Percentiles rank a stretch among this genome's conserved stretches.
Conservation (phyloP, 805 yeast genomes). For the Lipomyces spencermartinsiae region DNA sequence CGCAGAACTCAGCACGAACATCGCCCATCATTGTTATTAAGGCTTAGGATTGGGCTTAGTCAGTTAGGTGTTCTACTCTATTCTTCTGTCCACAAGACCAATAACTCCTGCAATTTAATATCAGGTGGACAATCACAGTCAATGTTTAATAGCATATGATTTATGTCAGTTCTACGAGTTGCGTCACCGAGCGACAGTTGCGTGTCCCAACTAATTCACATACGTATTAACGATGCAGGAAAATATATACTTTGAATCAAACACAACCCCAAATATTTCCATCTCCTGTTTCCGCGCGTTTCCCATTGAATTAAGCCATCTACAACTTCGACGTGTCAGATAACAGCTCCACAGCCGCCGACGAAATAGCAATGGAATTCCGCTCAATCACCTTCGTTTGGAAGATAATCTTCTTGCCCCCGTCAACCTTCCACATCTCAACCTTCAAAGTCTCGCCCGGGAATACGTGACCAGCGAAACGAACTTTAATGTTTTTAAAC, state of each 20-base stretch:
- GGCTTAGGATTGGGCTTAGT: too few relatives aligned
- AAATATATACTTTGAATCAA: not conserved
- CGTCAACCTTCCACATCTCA: slow-evolving; percentile 75
- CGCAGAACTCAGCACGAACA: too few relatives aligned
- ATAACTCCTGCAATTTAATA: too few relatives aligned
- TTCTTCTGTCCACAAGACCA: too few relatives aligned
- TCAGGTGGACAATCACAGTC: not conserved
- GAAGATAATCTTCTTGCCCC: slow-evolving; percentile 70
- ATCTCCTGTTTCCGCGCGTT: not conserved
- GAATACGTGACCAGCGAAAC: slow-evolving; percentile 89
- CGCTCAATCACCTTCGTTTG: slow-evolving; percentile 84
- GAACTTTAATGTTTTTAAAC: slow-evolving; percentile 82
- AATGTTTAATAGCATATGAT: not conserved
- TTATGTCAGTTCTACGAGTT: not conserved
- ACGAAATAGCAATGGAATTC: slow-evolving; percentile 76
- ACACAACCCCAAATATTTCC: not conserved
- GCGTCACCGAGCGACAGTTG: not conserved
- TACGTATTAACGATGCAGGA: not conserved
- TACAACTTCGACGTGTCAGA: slow-evolving; percentile 33
- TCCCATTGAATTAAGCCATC: not conserved
- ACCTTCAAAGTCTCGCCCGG: slow-evolving; percentile 91
- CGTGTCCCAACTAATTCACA: not conserved
- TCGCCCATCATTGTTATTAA: too few relatives aligned
- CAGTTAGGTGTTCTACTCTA: too few relatives aligned
- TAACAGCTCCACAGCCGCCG: slow-evolving; percentile 78